Evolutionary conservation across 1,139 yeast genomes (phyloP).

Genomic region (Taiozyma sp.): DNA sequence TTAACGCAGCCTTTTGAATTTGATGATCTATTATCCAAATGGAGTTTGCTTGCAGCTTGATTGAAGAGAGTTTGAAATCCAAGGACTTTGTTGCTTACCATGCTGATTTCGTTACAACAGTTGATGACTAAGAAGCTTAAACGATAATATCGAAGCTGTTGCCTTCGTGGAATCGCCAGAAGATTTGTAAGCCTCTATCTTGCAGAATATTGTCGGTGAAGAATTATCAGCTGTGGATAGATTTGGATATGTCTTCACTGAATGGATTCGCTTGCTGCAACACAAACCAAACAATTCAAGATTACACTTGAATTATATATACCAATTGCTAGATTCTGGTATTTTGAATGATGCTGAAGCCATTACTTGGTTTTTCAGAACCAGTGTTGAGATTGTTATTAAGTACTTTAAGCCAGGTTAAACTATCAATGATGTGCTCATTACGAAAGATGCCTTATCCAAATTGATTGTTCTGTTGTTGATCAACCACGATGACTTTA

Average conservation of each 20-base stretch:
- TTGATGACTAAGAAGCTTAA: conserved; percentile 44
- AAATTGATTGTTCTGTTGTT: no score
- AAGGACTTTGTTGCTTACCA: conserved; percentile 64
- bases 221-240: conserved; percentile 42
- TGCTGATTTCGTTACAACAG: conserved; percentile 70
- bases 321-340: conserved; percentile 35
- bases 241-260: conserved; percentile 77
- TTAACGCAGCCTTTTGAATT: conserved; percentile 72
- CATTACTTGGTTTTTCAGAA: no score
- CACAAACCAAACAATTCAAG: conserved; percentile 41
- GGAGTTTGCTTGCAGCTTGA: conserved; percentile 64
- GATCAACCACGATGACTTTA: conserved; percentile 8
- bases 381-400: conserved; percentile 24
- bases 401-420: conserved; percentile 21
- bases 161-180: conserved; percentile 40
- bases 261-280: conserved; percentile 80
- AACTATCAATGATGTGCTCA: no score
- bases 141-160: conserved; percentile 26
- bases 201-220: conserved; percentile 1
- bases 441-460: no score
- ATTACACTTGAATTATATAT: no score
- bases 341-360: conserved; percentile 11
- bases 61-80: conserved; percentile 57
- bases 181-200: conserved; percentile 5
- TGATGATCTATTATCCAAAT: conserved; percentile 69